A percentile compares a stretch with the other conserved stretches of the same genome.
Evolutionary conservation across 2,329 filamentous ascomycete species (phyloP).

Genomic region (Aspergillus sojae): DNA sequence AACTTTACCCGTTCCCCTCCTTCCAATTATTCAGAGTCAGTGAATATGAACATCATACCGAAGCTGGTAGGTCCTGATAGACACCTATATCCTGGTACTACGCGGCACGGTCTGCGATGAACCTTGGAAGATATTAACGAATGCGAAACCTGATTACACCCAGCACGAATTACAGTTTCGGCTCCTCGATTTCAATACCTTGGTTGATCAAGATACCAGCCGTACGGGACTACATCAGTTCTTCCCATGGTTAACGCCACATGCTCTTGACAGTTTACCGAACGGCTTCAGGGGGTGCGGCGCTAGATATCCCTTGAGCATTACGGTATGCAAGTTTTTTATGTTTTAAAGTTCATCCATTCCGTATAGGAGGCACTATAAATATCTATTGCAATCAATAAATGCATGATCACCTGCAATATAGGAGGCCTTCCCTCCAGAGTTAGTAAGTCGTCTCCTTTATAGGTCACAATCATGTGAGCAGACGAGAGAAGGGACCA

Average conservation of each 20-base stretch:
- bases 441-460: not conserved
- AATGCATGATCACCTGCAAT: slow-evolving; percentile 5
- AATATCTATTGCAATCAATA: slow-evolving; percentile 1
- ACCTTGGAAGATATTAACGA: not conserved
- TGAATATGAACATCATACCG: not conserved
- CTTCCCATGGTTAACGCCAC: slow-evolving; percentile 10
- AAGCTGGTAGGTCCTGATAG: not conserved
- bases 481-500: not conserved
- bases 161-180: not conserved
- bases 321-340: not conserved
- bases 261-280: not conserved
- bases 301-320: not conserved
- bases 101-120: not conserved
- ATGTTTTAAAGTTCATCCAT: not conserved
- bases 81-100: not conserved
- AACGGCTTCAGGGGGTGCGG: not conserved
- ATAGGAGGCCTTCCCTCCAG: not conserved
- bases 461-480: slow-evolving; percentile 3
- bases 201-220: slow-evolving; percentile 8
- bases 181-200: not conserved
- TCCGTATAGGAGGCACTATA: not conserved
- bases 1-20: not conserved
- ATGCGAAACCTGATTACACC: not conserved
- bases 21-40: not conserved
- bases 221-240: slow-evolving; percentile 3